Conservation (phyloP, 305 asterid genomes). For the Fraxinus latifolia region DNA sequence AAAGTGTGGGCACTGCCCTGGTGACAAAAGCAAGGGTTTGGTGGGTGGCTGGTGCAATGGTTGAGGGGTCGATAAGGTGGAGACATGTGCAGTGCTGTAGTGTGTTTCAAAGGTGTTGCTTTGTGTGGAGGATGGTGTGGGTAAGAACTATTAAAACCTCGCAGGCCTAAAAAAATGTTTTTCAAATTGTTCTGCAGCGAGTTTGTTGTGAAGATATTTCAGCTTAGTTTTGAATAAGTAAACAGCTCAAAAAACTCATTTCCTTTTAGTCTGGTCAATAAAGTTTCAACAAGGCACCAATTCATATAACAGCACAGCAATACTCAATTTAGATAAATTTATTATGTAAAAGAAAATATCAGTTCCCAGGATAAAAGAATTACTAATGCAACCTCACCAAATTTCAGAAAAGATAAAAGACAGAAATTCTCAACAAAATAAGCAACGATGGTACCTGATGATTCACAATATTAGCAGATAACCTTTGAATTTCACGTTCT, state of each 20-base stretch:
- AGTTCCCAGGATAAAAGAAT: background rate
- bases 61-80: background rate
- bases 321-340: background rate
- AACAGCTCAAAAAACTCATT: background rate
- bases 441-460: conserved; percentile 61
- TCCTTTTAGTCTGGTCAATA: background rate
- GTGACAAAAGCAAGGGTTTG: background rate
- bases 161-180: background rate
- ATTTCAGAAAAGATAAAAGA: background rate
- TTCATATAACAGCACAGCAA: background rate
- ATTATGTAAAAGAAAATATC: background rate
- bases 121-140: background rate
- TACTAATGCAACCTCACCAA: background rate
- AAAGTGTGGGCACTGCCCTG: background rate
- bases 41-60: background rate
- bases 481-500: conserved; percentile 95
- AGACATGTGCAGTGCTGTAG: background rate
- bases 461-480: conserved; percentile 89
- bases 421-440: background rate
- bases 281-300: background rate
- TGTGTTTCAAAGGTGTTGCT: background rate
- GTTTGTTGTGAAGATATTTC: background rate
- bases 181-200: background rate
- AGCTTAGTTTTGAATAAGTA: background rate
- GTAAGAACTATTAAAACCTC: background rate